Conservation (phyloP, 1,284 basidiomycete species). For the Porodaedalea pini region DNA sequence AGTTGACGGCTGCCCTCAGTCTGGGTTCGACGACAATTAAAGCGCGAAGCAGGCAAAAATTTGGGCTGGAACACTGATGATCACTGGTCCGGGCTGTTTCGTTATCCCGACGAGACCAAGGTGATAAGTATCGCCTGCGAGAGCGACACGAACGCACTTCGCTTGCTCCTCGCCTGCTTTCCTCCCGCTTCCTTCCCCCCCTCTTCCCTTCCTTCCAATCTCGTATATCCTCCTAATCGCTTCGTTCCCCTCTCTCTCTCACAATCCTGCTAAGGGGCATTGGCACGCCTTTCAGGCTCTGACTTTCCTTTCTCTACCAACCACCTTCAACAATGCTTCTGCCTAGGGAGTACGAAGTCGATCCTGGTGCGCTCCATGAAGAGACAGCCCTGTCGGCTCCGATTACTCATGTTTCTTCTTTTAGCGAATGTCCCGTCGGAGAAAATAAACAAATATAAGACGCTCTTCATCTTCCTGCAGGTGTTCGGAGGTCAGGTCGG, state of each 20-base stretch:
- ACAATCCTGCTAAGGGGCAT: background rate
- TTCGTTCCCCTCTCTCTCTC: background rate
- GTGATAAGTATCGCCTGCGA: background rate
- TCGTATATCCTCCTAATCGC: background rate
- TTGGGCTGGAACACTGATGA: background rate
- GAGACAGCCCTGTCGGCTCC: background rate
- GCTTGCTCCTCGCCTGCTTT: background rate
- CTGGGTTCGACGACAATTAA: background rate
- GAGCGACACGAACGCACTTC: background rate
- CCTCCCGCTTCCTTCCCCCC: background rate
- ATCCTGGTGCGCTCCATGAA: slow-evolving; percentile 3
- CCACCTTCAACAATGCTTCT: background rate
- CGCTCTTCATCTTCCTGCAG: slow-evolving; percentile 17
- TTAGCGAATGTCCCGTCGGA: slow-evolving; percentile 9
- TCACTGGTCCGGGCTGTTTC: background rate
- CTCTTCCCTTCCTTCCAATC: background rate
- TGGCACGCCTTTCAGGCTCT: background rate
- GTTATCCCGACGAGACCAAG: background rate
- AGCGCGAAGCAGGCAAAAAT: too few relatives aligned
- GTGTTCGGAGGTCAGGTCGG: slow-evolving; percentile 19
- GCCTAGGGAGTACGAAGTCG: background rate
- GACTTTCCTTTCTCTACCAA: background rate
- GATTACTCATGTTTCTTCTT: background rate
- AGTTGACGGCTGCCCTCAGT: background rate
- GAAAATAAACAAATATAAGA: background rate